Evolutionary conservation across 768 basidiomycete species (phyloP).

Genomic region (Auricularia sp.): DNA sequence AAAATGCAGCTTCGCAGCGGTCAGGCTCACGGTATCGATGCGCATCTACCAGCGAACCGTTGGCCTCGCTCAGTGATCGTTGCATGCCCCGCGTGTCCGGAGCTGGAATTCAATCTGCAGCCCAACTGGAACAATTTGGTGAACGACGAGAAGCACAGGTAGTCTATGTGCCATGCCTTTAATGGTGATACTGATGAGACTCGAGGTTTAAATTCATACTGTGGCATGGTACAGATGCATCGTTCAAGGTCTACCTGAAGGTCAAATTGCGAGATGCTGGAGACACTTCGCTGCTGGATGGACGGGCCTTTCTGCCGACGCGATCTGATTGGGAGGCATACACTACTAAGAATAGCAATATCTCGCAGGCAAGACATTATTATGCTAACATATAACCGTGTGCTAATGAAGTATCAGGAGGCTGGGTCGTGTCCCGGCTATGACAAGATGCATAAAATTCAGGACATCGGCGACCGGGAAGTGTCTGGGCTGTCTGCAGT

Average conservation of each 20-base stretch:
- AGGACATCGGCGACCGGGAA: neutral
- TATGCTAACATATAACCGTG: too few relatives aligned
- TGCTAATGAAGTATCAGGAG: neutral
- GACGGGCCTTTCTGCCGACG: neutral
- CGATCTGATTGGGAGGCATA: neutral
- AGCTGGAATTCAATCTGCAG: neutral
- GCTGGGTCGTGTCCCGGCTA: neutral
- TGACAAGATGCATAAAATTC: neutral
- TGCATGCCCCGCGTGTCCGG: neutral
- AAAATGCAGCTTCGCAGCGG: neutral
- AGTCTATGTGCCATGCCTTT: too few relatives aligned
- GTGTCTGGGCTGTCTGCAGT: neutral
- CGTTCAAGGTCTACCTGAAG: neutral
- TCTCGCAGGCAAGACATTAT: neutral
- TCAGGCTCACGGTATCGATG: neutral
- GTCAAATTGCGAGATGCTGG: neutral
- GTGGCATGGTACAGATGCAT: neutral
- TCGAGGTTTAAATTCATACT: neutral
- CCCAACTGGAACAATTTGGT: neutral
- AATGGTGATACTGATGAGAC: too few relatives aligned
- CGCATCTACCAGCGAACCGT: neutral
- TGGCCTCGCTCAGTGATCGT: neutral
- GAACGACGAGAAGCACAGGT: neutral
- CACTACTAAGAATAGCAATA: neutral
- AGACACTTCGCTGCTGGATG: neutral